Evolutionary conservation across 768 basidiomycete genomes (phyloP).

Genomic region (Serendipita sp.): DNA sequence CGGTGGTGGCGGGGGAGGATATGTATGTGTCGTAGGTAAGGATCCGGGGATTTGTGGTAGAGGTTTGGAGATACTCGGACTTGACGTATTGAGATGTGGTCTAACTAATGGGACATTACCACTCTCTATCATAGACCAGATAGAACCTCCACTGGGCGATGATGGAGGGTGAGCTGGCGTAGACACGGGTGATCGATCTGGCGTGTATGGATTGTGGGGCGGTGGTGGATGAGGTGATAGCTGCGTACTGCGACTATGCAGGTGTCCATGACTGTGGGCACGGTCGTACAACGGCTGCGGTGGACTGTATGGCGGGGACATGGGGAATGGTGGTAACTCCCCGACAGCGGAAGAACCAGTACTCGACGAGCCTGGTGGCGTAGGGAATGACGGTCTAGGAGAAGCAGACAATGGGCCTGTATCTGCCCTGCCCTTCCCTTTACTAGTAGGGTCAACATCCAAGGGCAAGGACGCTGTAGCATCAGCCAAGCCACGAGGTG

Average conservation of each 20-base stretch:
- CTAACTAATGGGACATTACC: neutral
- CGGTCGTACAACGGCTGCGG: neutral
- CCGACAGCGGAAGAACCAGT: neutral
- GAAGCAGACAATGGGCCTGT: neutral
- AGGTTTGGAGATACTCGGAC: neutral
- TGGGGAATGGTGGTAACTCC: neutral
- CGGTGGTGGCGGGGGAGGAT: slow-evolving; percentile 11
- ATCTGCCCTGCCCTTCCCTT: slow-evolving; percentile 25
- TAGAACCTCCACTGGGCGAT: neutral
- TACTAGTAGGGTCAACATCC: slow-evolving; percentile 28
- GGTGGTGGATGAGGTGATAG: neutral
- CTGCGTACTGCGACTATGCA: slow-evolving; percentile 1
- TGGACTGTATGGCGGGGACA: neutral
- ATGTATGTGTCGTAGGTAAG: slow-evolving; percentile 7
- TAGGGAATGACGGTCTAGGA: slow-evolving; percentile 7
- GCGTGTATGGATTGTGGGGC: neutral
- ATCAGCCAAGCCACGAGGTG: slow-evolving; percentile 14
- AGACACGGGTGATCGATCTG: neutral
- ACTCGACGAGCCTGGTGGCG: slow-evolving; percentile 7
- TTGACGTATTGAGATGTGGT: neutral
- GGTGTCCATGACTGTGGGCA: neutral
- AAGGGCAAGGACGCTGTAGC: neutral
- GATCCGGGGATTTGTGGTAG: neutral
- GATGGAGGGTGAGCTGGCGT: neutral
- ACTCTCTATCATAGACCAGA: neutral